Base-by-base conservation (phyloP, 139 green algal species). In the Chlorella sp. region DNA sequence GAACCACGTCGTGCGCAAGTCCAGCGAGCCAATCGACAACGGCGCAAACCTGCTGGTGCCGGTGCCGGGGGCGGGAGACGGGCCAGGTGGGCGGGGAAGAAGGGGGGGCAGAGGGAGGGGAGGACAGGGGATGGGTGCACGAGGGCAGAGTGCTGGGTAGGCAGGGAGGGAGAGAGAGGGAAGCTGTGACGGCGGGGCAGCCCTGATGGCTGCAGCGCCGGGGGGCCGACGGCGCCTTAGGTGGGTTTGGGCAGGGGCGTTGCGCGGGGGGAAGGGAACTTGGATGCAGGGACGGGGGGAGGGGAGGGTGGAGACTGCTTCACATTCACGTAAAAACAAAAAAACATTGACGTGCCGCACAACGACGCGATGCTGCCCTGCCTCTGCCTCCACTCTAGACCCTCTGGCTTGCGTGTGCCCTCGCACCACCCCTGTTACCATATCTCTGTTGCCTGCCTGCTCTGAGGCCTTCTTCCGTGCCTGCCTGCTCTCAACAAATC, bases 1-100 rank as follows among this genome's bases (percentile, higher is more conserved):
- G 28, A 99, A 99, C 95, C 96, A 99, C 91, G 98, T 99, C 61
- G 93, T 97, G 68, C 94, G 98, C 86, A 99, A 98, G 94, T 97
- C 94, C 92, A 93, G 89, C 80, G 97, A 99, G 90, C 93, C 97
- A 2, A 93, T 99, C 40, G 98, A 99, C 94, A 98, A 99, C 89
- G 97, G 97, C 21, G 98, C 98, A 60, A 99, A 99, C 94, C 85
- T 99, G 90, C 96, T 99, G 39, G 93, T 99, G 9, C 91, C 97
- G 12, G 98, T 99, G 87, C 98, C 98, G 1, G 98, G 98, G 15
- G 95, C 95, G 0, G 96, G 91, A 34, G 97, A 99, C 88, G 95
- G 96, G 15, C 95, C 91, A 28, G 82, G 88, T 90, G 76, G 53
- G 30, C 24, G 69, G 48, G 40, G 71, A 2, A 40, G 1, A 53